These are phyloP conservation scores for Kingdonia uniflora DNA, from an alignment of 164 flowering plant genomes.

Conservation along the genomic window DNA sequence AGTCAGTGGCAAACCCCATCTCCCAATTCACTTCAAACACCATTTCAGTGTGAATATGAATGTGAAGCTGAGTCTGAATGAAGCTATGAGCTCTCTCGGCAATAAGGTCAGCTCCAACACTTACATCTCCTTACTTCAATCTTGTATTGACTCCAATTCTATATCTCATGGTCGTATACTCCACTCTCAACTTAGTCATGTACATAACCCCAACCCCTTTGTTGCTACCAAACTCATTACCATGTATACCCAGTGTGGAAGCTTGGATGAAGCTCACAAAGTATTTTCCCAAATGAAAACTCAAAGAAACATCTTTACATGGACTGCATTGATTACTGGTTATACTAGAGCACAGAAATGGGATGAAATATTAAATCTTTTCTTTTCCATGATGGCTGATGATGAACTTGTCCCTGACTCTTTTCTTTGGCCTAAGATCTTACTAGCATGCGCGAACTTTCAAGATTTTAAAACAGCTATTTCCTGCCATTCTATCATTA, in stretches of 20 bases:
- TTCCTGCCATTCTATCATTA: constrained; percentile 12
- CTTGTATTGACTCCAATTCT: constrained; percentile 20
- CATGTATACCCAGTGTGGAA: constrained; percentile 26
- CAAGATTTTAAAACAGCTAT: constrained; percentile 14
- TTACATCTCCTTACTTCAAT: constrained; percentile 18
- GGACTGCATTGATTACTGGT: constrained; percentile 25
- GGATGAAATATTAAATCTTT: constrained; percentile 16
- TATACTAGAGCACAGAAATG: constrained; percentile 19
- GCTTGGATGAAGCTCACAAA: constrained; percentile 17
- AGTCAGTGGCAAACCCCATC: too few relatives aligned
- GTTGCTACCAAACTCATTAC: constrained; percentile 20
- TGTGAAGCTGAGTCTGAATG: too few relatives aligned
- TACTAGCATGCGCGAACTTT: constrained; percentile 21
- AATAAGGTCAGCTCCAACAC: constrained; percentile 17
- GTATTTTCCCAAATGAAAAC: constrained; percentile 17
- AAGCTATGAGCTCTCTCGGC: too few relatives aligned
- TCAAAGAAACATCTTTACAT: constrained; percentile 18
- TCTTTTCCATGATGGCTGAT: constrained; percentile 15
- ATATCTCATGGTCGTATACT: constrained; percentile 15
- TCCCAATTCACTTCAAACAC: too few relatives aligned
- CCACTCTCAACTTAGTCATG: constrained; percentile 14
- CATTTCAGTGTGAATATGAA: too few relatives aligned
- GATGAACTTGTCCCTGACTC: constrained; percentile 15
- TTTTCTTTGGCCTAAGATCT: constrained; percentile 17
- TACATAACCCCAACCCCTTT: constrained; percentile 6